Percentiles rank a stretch among this genome's conserved stretches.
These are phyloP conservation scores for Phytophthora cajani DNA, from an alignment of 352 stramenopile species.

Conservation along the genomic window DNA sequence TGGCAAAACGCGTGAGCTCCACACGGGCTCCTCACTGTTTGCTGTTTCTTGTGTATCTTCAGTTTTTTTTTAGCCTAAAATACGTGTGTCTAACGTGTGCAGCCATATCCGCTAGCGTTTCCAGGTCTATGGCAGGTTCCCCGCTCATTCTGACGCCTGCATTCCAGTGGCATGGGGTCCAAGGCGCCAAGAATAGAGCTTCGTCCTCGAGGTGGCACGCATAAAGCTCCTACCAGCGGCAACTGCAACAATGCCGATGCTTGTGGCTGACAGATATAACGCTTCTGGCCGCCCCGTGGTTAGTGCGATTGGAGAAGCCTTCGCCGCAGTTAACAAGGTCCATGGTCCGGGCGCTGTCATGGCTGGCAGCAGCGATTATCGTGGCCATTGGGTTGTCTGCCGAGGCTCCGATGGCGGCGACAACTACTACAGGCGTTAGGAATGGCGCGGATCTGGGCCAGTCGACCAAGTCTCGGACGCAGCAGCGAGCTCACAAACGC, in stretches of 20 bases:
- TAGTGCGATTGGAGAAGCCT: conserved; percentile 6
- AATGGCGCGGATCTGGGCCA: conserved; percentile 1
- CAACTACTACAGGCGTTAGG: conserved; percentile 11
- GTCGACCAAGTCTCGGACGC: conserved; percentile 27
- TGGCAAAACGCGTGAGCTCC: conserved; percentile 7
- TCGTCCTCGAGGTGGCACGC: conserved; percentile 10
- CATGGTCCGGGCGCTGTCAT: conserved; percentile 25
- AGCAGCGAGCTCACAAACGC: conserved; percentile 34
- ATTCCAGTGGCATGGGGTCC: conserved; percentile 3
- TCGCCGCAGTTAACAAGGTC: not conserved
- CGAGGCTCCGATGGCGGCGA: conserved; percentile 6
- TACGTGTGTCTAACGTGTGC: conserved; percentile 1
- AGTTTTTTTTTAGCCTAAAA: conserved; percentile 2
- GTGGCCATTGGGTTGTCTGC: conserved; percentile 9
- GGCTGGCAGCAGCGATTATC: conserved; percentile 15
- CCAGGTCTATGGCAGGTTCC: conserved; percentile 6
- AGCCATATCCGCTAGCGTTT: conserved; percentile 7
- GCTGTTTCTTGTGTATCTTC: not conserved
- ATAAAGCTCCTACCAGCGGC: not conserved
- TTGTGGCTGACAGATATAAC: conserved; percentile 17
- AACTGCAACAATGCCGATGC: conserved; percentile 1
- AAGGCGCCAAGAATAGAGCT: conserved; percentile 23
- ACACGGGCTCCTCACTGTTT: not conserved
- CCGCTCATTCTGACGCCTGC: not conserved
- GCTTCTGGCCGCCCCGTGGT: conserved; percentile 4